Percentiles rank a stretch among this genome's conserved stretches.
phyloP scores from a whole-genome alignment of 371 early-diverging fungal species.

The Mucor circinelloides region DNA sequence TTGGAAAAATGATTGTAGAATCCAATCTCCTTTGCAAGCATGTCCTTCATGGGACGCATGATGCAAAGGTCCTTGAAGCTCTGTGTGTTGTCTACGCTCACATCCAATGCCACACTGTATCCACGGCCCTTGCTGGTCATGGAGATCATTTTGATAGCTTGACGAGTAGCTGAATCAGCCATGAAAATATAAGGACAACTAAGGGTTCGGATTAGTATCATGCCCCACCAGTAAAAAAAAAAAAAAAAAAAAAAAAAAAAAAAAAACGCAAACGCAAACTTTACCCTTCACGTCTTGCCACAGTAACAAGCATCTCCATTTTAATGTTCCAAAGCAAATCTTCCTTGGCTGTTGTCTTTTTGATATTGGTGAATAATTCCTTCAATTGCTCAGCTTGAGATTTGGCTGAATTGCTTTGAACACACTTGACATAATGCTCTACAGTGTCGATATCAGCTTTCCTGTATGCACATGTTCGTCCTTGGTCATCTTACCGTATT shows the following conservation, averaged over 20 bases:
- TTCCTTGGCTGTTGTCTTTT: slow-evolving; percentile 60
- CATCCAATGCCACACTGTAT: slow-evolving; percentile 78
- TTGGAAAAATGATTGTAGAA: slow-evolving; percentile 64
- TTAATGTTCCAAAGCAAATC: slow-evolving; percentile 64
- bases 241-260: no score
- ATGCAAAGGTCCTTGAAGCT: slow-evolving; percentile 51
- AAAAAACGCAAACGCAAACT: not conserved
- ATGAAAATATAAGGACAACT: slow-evolving; percentile 72
- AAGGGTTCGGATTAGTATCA: no score
- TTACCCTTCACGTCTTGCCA: slow-evolving; percentile 49
- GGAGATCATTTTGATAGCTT: slow-evolving; percentile 80
- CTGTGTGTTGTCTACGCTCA: slow-evolving; percentile 58
- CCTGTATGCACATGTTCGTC: no score
- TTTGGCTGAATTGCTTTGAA: slow-evolving; percentile 8
- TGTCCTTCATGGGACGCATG: slow-evolving; percentile 84
- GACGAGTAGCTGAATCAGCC: slow-evolving; percentile 81
- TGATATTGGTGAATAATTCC: slow-evolving; percentile 38
- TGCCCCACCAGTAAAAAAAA: no score
- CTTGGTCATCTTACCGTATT: slow-evolving; percentile 22
- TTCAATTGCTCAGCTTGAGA: slow-evolving; percentile 20
- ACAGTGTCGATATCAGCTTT: not conserved
- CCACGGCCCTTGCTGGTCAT: slow-evolving; percentile 86
- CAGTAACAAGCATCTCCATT: slow-evolving; percentile 51
- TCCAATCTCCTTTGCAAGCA: slow-evolving; percentile 79
- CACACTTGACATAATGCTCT: slow-evolving; percentile 31